Evolutionary conservation across 192 early-diverging fungal genomes (phyloP).

Genomic region (Chytriomyces hyalinus): DNA sequence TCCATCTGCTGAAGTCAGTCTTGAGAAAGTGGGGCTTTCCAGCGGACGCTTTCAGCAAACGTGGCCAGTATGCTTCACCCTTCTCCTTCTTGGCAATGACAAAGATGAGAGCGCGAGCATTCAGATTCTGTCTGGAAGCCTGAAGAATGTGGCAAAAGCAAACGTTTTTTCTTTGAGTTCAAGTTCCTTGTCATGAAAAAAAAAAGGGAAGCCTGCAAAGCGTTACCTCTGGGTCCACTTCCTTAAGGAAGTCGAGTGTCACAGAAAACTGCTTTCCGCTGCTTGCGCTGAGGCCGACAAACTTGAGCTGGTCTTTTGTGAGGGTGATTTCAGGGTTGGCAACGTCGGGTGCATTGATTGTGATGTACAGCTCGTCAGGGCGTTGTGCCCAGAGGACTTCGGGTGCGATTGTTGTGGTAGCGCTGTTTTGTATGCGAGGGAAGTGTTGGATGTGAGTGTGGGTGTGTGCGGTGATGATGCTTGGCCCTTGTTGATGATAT

Average conservation of each 20-base stretch:
- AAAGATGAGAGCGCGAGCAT: constrained; percentile 69
- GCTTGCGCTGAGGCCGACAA: constrained; percentile 63
- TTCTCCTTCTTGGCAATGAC: constrained; percentile 77
- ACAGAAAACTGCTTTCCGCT: constrained; percentile 72
- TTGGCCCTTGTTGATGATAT: too few species aligned
- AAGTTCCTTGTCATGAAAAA: background rate
- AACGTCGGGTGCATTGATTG: constrained; percentile 78
- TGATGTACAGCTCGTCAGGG: constrained; percentile 79
- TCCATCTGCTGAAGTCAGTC: constrained; percentile 90
- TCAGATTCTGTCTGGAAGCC: constrained; percentile 70
- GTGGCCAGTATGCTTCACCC: constrained; percentile 79
- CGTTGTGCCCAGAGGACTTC: constrained; percentile 92
- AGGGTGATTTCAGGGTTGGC: constrained; percentile 59
- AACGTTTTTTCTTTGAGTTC: background rate
- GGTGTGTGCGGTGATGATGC: background rate
- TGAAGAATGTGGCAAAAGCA: constrained; percentile 22
- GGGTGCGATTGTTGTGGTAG: constrained; percentile 38
- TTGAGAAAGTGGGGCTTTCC: constrained; percentile 78
- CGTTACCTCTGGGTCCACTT: constrained; percentile 74
- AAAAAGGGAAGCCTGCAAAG: constrained; percentile 15
- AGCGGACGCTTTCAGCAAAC: constrained; percentile 69
- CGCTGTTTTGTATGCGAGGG: background rate
- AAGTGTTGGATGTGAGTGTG: background rate
- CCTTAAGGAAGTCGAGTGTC: constrained; percentile 73
- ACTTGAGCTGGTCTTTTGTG: constrained; percentile 60